Base-by-base conservation (phyloP, 306 rosid species). In the Cucurbita argyrosperma region DNA sequence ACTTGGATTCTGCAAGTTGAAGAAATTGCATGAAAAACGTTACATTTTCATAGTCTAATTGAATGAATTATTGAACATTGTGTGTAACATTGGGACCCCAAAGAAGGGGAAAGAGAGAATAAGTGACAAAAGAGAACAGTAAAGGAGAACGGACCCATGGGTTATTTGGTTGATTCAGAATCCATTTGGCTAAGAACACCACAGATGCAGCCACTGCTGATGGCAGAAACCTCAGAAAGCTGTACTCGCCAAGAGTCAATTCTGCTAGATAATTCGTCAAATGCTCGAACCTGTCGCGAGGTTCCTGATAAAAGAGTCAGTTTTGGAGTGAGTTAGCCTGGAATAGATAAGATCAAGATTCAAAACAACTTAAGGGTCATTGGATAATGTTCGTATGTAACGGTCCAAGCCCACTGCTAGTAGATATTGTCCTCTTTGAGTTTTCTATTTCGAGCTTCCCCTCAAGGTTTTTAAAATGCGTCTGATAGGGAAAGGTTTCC, bases 101-200 rank as follows among this genome's bases (percentile, higher is more conserved):
- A 43, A 45, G 14, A 37, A 65, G 49, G 49, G 18, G 38, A 47
- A 47, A 45, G 6, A 47, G 21, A 26, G 47, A 47, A n/a, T 30
- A 42, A 8, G 71, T 18, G n/a, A 40, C 35, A 64, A 64, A 49
- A 26, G 57, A 15, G 19, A 49, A 69, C 57, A 30, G 53, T 69
- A 49, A 23, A 69, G 21, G 1, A 62, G 63, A 57, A 74, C 66
- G 55, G 63, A 72, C 98, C 98, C 96, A 90, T 77, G 98, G 96
- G 75, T 88, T 84, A 68, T 87, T 89, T 66, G 85, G 80, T 39
- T 84, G 88, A 79, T 83, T 71, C 68, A 90, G 89, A 15, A 90
- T 88, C 98, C 98, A 92, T 87, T 85, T 92, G 40, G 98, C 96
- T 39, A 92, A 95, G 85, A 90, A 90, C 15, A 92, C 90, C 59